These are phyloP conservation scores for Epichloe coenophiala DNA, from an alignment of 2,329 filamentous ascomycete species.

Conservation along the genomic window DNA sequence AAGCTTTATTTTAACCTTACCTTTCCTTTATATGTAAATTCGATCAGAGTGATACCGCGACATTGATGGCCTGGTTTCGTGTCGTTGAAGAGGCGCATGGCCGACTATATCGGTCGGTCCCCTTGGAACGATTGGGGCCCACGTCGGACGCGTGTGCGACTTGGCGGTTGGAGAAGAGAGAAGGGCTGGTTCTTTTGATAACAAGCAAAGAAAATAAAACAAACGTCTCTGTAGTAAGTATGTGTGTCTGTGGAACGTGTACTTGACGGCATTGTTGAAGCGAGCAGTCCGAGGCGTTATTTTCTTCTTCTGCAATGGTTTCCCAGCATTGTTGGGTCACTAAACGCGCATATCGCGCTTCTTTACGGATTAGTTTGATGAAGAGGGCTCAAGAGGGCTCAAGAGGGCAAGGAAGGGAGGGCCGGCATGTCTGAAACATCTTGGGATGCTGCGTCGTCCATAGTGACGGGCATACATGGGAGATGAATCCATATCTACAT, in stretches of 20 bases:
- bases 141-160: neutral
- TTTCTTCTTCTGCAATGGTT: neutral
- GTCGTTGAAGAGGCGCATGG: neutral
- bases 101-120: neutral
- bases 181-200: neutral
- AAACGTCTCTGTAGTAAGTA: neutral
- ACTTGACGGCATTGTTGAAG: neutral
- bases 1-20: neutral
- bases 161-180: neutral
- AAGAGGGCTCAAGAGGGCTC: no score
- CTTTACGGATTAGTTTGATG: no score
- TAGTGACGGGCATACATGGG: no score
- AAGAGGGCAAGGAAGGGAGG: neutral
- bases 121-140: neutral
- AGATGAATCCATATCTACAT: no score
- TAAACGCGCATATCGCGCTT: no score
- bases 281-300: neutral
- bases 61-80: neutral
- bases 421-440: neutral
- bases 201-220: neutral
- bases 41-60: conserved; percentile 7
- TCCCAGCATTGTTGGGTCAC: neutral
- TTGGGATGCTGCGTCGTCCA: no score
- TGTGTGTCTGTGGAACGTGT: neutral
- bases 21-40: neutral